Evolutionary conservation across 768 basidiomycete species (phyloP).

Genomic region (Fibroporia radiculosa): DNA sequence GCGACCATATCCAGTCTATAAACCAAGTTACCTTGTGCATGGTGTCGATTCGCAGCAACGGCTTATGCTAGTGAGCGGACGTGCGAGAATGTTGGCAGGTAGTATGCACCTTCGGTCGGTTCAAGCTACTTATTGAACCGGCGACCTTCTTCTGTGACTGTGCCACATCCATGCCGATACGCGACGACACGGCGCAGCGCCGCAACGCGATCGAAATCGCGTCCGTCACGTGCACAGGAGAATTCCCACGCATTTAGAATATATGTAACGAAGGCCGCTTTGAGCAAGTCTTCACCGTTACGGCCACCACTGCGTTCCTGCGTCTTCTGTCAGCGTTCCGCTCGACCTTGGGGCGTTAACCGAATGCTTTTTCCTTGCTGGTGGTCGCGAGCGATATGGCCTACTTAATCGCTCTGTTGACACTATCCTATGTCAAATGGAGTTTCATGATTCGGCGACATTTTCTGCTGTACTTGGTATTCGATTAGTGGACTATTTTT

Average conservation of each 20-base stretch:
- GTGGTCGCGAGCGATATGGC: slow-evolving; percentile 48
- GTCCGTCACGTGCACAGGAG: background rate
- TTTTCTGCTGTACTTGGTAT: background rate
- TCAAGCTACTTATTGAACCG: too few species aligned
- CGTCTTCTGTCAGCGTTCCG: slow-evolving; percentile 52
- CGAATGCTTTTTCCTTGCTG: slow-evolving; percentile 27
- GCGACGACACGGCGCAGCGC: background rate
- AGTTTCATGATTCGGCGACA: slow-evolving; percentile 87
- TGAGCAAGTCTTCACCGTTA: slow-evolving; percentile 31
- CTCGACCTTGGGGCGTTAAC: slow-evolving; percentile 42
- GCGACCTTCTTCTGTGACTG: too few species aligned
- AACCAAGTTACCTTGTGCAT: slow-evolving; percentile 5
- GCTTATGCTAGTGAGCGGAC: too few species aligned
- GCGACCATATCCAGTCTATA: background rate
- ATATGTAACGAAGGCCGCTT: too few species aligned
- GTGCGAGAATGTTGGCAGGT: too few species aligned
- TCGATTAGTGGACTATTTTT: too few species aligned
- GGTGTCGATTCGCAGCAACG: too few species aligned
- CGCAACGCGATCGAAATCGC: background rate
- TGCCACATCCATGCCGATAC: background rate
- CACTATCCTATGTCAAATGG: slow-evolving; percentile 60
- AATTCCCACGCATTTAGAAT: background rate
- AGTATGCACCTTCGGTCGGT: too few species aligned
- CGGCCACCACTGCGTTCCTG: slow-evolving; percentile 39
- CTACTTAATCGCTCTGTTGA: slow-evolving; percentile 83